These are phyloP conservation scores for Cercophora newfieldiana DNA, from an alignment of 495 filamentous ascomycete species.

Conservation along the genomic window DNA sequence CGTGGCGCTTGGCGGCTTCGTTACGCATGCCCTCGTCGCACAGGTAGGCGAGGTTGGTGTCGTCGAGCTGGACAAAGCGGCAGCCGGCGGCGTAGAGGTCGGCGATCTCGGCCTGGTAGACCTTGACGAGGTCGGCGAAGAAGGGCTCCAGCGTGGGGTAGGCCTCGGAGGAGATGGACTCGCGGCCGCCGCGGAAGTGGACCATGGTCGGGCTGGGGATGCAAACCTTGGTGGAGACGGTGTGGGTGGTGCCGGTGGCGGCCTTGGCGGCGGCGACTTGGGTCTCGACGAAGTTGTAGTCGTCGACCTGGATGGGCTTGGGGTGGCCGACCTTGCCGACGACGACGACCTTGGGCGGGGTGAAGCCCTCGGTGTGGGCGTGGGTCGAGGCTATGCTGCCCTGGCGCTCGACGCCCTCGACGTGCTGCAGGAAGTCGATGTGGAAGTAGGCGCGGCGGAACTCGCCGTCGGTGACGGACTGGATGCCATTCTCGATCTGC, in stretches of 20 bases:
- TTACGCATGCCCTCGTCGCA: constrained; percentile 64
- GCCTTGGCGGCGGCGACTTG: constrained; percentile 39
- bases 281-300: constrained; percentile 58
- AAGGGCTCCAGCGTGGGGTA: constrained; percentile 61
- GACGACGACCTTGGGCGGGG: constrained; percentile 47
- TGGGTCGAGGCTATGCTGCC: constrained; percentile 47
- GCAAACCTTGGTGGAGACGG: constrained; percentile 61
- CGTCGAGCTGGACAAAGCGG: constrained; percentile 66
- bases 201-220: constrained; percentile 67
- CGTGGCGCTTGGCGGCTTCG: constrained; percentile 59
- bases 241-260: constrained; percentile 40
- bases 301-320: constrained; percentile 56
- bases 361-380: constrained; percentile 41
- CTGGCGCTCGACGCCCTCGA: constrained; percentile 45
- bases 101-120: constrained; percentile 60
- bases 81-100: constrained; percentile 62
- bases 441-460: constrained; percentile 59
- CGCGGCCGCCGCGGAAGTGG: constrained; percentile 63
- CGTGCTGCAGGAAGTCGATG: constrained; percentile 49
- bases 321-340: constrained; percentile 47
- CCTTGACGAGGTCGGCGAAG: constrained; percentile 61
- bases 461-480: constrained; percentile 69
- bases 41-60: constrained; percentile 66
- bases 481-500: constrained; percentile 63
- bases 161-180: constrained; percentile 54